These are phyloP conservation scores for Fusarium ramigenum DNA, from an alignment of 2,329 filamentous ascomycete genomes.

Conservation along the genomic window DNA sequence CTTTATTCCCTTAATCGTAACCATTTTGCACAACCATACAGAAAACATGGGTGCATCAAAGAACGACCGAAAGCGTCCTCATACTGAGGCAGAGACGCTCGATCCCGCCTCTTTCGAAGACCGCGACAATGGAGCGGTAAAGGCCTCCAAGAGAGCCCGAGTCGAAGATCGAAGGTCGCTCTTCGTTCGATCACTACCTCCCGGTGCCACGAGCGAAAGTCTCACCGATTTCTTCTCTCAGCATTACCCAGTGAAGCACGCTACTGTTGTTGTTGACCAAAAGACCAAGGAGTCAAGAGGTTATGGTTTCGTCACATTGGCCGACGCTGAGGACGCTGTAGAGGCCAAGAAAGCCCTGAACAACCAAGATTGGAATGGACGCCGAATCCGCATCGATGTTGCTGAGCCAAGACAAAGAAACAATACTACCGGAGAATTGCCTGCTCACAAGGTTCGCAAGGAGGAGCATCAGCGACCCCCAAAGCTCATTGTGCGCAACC, in stretches of 20 bases:
- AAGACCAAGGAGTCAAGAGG: slow-evolving; percentile 88
- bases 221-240: slow-evolving; percentile 93
- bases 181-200: slow-evolving; percentile 88
- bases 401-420: slow-evolving; percentile 85
- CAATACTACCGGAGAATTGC: slow-evolving; percentile 54
- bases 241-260: slow-evolving; percentile 94
- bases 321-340: slow-evolving; percentile 89
- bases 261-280: slow-evolving; percentile 88
- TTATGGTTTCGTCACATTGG: slow-evolving; percentile 97
- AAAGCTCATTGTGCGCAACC: slow-evolving; percentile 88
- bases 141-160: slow-evolving; percentile 63
- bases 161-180: slow-evolving; percentile 75
- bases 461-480: slow-evolving; percentile 70
- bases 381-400: slow-evolving; percentile 85
- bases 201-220: slow-evolving; percentile 79
- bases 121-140: slow-evolving; percentile 45
- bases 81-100: slow-evolving; percentile 47
- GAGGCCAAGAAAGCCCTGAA: slow-evolving; percentile 84
- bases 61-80: slow-evolving; percentile 50
- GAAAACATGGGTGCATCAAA: slow-evolving; percentile 44
- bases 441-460: slow-evolving; percentile 63
- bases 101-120: slow-evolving; percentile 45
- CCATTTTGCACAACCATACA: background rate
- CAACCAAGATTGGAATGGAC: slow-evolving; percentile 79
- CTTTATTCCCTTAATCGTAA: background rate